A percentile compares a stretch with the other conserved stretches of the same genome.
Conservation (phyloP, 2,329 filamentous ascomycete species). For the Penicillium sp. region DNA sequence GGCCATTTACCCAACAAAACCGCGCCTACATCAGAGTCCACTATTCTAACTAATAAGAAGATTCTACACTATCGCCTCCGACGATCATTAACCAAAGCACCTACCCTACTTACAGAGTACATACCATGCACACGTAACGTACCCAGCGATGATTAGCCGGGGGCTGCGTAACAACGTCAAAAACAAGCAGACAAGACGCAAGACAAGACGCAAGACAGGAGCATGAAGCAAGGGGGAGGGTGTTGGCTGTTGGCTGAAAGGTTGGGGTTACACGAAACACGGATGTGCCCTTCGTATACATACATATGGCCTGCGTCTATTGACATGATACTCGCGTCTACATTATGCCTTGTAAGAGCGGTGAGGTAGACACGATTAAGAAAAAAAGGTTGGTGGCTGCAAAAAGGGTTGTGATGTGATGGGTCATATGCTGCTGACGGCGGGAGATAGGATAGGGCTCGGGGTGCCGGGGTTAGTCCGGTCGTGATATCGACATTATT, state of each 20-base stretch:
- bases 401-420: not conserved
- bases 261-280: conserved; percentile 3
- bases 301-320: not conserved
- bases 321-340: not conserved
- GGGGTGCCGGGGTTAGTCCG: not conserved
- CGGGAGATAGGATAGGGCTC: not conserved
- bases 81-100: not conserved
- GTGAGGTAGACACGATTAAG: not conserved
- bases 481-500: no score
- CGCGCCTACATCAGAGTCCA: not conserved
- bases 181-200: not conserved
- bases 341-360: not conserved
- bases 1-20: not conserved
- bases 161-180: not conserved
- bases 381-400: not conserved
- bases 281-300: not conserved
- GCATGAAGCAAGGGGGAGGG: conserved; percentile 5
- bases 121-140: not conserved
- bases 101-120: not conserved
- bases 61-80: not conserved
- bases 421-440: not conserved
- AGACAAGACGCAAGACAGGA: no score
- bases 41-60: not conserved
- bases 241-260: not conserved
- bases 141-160: not conserved